phyloP scores from a whole-genome alignment of 2,329 filamentous ascomycete species.

The Anisogramma anomala region DNA sequence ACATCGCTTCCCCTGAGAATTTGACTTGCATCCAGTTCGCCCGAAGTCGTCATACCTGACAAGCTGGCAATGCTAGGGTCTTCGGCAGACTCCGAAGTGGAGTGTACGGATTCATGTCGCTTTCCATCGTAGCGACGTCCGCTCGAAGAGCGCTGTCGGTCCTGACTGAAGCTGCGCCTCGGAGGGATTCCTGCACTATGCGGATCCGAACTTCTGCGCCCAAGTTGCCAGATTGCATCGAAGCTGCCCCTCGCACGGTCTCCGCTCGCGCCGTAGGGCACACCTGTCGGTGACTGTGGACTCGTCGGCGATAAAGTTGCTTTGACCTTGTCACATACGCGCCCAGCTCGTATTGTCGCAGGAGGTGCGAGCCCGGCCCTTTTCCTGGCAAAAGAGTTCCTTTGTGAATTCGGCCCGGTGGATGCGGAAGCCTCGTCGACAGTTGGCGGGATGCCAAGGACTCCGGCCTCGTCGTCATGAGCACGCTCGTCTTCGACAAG shows the following conservation, averaged over 20 bases:
- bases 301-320: slow-evolving; percentile 48
- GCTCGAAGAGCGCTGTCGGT: slow-evolving; percentile 40
- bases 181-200: slow-evolving; percentile 32
- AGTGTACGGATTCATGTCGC: slow-evolving; percentile 54
- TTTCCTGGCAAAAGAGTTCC: slow-evolving; percentile 14
- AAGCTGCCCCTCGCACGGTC: slow-evolving; percentile 43
- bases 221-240: slow-evolving; percentile 37
- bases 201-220: slow-evolving; percentile 41
- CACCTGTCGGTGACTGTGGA: slow-evolving; percentile 28
- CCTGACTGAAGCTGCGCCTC: slow-evolving; percentile 52
- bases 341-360: slow-evolving; percentile 26
- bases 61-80: slow-evolving; percentile 49
- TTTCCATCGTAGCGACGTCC: slow-evolving; percentile 36
- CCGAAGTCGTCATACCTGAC: slow-evolving; percentile 57
- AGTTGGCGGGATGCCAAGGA: slow-evolving; percentile 6
- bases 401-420: slow-evolving; percentile 10
- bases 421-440: slow-evolving; percentile 10
- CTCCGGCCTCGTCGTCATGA: slow-evolving; percentile 26
- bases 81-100: slow-evolving; percentile 61
- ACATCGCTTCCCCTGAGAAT: slow-evolving; percentile 80
- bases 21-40: slow-evolving; percentile 70
- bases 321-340: slow-evolving; percentile 45
- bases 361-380: slow-evolving; percentile 16
- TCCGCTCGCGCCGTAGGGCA: slow-evolving; percentile 43
- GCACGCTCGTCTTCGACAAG: slow-evolving; percentile 50